Base-by-base conservation (phyloP, 2,329 filamentous ascomycete species). In the Lecanicillium sp. region DNA sequence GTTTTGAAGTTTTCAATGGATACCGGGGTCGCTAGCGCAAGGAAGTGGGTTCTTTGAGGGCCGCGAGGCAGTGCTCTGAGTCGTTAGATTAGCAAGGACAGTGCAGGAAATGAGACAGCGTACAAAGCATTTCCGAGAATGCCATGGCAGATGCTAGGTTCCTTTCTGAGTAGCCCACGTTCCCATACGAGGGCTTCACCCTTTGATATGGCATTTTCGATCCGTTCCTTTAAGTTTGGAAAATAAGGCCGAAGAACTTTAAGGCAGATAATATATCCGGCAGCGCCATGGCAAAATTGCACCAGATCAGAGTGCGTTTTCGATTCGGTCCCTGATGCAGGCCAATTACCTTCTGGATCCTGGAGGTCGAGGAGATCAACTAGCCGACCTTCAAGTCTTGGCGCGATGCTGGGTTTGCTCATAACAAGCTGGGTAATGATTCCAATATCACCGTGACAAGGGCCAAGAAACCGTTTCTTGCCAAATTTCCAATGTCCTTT, bases 211-310 rank as follows among this genome's bases (percentile, higher is more conserved):
- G 69, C 67, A n/a, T 48, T 54, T 6, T 70, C 64, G 36, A 78
- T 75, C 40, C 62, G 63, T 0, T 63, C 59, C 29, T 62, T 51
- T 11, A 78, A 55, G 3, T 57, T 60, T 0, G 71, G 68, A 40
- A 78, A 79, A 50, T 70, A 61, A 13, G 63, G 58, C 33, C 60
- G 59, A 37, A 80, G 66, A 2, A 68, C 67, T 3, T 68, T 47
- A 6, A 81, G 60, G 12, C 72, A 75, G 14, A 70, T 55, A 5
- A 78, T 59, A 6, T 78, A 65, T 1, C 76, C 77, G 3, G 76
- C 70, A 1, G 71, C 72, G 3, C 78, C 77, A 46, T 80, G 76
- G 48, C 75, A 80, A 51, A 78, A 73, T 47, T 80, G 75, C n/a
- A 80, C 69, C 3, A 77, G 58, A 19, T 64, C 42, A 2, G 18